phyloP scores from a whole-genome alignment of 441 rosid species.

The Brassica balearica region DNA sequence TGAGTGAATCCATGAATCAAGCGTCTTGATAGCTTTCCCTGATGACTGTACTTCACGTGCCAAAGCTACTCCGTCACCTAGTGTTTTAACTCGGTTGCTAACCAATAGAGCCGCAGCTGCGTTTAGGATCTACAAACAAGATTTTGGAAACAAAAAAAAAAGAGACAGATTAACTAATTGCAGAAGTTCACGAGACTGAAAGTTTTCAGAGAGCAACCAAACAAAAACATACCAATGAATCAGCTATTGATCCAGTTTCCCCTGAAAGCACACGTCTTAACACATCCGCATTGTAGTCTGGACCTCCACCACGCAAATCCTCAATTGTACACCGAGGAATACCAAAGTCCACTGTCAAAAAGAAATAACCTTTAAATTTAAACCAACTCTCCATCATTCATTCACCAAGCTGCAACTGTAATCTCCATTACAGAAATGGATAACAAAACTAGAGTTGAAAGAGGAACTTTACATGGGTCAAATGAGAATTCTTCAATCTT shows the following conservation, averaged over 20 bases:
- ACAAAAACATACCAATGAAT: slow-evolving; percentile 69
- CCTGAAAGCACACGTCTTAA: slow-evolving; percentile 75
- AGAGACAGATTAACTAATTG: background rate
- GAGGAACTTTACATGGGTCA: slow-evolving; percentile 74
- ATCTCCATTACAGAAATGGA: background rate
- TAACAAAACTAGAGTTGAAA: background rate
- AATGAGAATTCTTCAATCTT: slow-evolving; percentile 79
- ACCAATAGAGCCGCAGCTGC: slow-evolving; percentile 94
- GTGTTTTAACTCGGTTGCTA: slow-evolving; percentile 56
- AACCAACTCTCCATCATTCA: background rate
- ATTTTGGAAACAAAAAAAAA: background rate
- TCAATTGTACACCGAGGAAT: slow-evolving; percentile 87
- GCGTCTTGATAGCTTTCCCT: slow-evolving; percentile 77
- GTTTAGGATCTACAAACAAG: slow-evolving; percentile 65
- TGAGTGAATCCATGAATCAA: slow-evolving; percentile 63
- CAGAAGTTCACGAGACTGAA: slow-evolving; percentile 14
- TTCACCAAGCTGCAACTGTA: slow-evolving; percentile 20
- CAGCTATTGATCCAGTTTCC: slow-evolving; percentile 81
- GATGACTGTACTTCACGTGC: slow-evolving; percentile 80
- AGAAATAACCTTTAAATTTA: slow-evolving; percentile 20
- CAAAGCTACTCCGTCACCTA: slow-evolving; percentile 73
- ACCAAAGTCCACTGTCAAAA: slow-evolving; percentile 80
- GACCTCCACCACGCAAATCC: slow-evolving; percentile 81
- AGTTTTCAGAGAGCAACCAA: slow-evolving; percentile 3
- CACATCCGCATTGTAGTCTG: slow-evolving; percentile 73